Conservation (phyloP, 1,284 basidiomycete genomes). For the Heterobasidion annosum region DNA sequence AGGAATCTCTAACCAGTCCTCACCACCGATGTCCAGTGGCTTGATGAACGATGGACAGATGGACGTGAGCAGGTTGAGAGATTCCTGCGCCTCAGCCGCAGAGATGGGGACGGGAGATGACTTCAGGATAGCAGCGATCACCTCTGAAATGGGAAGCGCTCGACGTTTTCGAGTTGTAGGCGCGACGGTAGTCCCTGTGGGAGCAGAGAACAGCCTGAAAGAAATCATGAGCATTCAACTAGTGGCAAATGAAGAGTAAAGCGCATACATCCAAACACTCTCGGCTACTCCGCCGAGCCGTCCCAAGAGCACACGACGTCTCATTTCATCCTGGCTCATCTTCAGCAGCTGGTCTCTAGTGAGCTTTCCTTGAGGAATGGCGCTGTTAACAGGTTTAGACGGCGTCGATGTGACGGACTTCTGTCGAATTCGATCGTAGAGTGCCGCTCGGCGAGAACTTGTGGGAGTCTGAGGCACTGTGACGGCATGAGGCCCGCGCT, state of each 20-base stretch:
- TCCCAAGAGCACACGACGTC: slow-evolving; percentile 66
- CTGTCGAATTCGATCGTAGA: slow-evolving; percentile 71
- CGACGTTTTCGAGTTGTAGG: slow-evolving; percentile 54
- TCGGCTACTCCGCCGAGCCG: slow-evolving; percentile 73
- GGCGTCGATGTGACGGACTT: slow-evolving; percentile 59
- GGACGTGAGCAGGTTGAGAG: slow-evolving; percentile 50
- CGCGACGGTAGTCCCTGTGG: slow-evolving; percentile 35
- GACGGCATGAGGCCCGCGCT: slow-evolving; percentile 39
- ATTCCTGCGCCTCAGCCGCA: slow-evolving; percentile 64
- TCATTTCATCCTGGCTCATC: slow-evolving; percentile 65
- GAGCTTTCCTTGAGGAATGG: slow-evolving; percentile 30
- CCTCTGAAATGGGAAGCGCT: slow-evolving; percentile 54
- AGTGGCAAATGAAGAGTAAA: slow-evolving; percentile 15
- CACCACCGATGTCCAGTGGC: slow-evolving; percentile 49
- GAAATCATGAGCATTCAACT: slow-evolving; percentile 1
- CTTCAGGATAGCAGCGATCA: slow-evolving; percentile 58
- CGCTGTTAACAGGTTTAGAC: slow-evolving; percentile 38
- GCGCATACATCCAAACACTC: slow-evolving; percentile 69
- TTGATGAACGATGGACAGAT: slow-evolving; percentile 75
- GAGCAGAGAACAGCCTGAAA: slow-evolving; percentile 57
- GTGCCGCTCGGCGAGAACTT: slow-evolving; percentile 62
- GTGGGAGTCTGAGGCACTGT: slow-evolving; percentile 61
- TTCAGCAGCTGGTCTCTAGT: slow-evolving; percentile 60
- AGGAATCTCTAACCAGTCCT: slow-evolving; percentile 79
- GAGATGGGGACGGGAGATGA: slow-evolving; percentile 74